Evolutionary conservation across 352 stramenopile genomes (phyloP), one percentile per base, ranked within the genome.

Genomic region (Poterioochromonas sp.): DNA sequence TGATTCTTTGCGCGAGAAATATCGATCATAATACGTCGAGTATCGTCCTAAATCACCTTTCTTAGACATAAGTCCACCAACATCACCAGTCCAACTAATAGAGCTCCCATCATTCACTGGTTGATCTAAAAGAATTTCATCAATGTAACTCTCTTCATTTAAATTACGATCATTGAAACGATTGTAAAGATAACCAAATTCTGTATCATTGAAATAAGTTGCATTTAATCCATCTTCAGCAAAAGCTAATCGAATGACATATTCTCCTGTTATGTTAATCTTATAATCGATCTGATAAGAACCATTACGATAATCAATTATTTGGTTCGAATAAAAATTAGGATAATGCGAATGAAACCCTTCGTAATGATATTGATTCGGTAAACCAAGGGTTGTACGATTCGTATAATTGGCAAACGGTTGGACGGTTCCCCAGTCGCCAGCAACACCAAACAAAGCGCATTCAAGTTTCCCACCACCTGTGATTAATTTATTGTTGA

Each of bases 201-300:
- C 8, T 12, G 71, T 78, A 51, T 41, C n/a, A 53, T 78, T 78
- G 47, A 78, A 78, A 53, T 68, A 78, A 22, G 71, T 78, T 1
- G 34, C 71, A 53, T 78, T 78, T 22, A 78, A 51, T 53, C 71
- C 71, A 35, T 44, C 5, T 35, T 78, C 71, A 34, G 47, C 41
- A 32, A 78, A 26, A 34, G 43, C 5, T 53, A 78, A 44, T 2
- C 71, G 41, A 5, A 78, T 32, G 2, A 78, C 71, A 69, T 78
- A 78, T 18, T 41, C 15, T 22, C 71, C 71, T 47, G 71, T 49
- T 34, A 11, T 29, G 34, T 11, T 11, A 26, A 51, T 37, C 11
- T n/a, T 37, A 69, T 68, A 78, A 12, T 3, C 29, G 15, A 63
- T 29, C 12, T 8, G 2, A 35, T 69, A 69, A 35, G 11, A 60